These are phyloP conservation scores for Phytophthora megakarya DNA, from an alignment of 352 stramenopile species.

Conservation along the genomic window DNA sequence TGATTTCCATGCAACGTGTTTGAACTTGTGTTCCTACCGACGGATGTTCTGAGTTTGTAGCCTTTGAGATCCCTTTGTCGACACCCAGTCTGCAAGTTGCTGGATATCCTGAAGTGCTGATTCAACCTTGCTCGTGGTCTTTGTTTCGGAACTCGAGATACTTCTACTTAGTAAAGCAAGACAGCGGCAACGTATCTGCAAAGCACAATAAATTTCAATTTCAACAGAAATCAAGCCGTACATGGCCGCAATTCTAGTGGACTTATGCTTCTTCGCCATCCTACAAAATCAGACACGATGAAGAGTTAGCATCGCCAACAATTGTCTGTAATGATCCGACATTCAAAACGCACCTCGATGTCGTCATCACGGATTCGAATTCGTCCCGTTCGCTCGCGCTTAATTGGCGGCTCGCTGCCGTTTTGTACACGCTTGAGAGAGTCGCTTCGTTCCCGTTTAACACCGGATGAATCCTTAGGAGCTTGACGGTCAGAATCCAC, in stretches of 20 bases:
- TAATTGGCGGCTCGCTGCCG: conserved; percentile 30
- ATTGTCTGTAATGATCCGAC: no score
- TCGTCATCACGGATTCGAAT: conserved; percentile 33
- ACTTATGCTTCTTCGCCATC: conserved; percentile 33
- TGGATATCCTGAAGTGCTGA: background rate
- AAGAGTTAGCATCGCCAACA: no score
- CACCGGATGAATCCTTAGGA: conserved; percentile 9
- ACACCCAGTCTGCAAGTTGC: background rate
- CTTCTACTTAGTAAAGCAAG: no score
- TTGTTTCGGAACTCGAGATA: background rate
- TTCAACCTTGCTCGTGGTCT: background rate
- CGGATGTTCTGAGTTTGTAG: conserved; percentile 5
- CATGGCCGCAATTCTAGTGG: background rate
- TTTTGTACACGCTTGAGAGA: conserved; percentile 37
- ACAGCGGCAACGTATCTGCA: no score
- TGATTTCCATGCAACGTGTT: conserved; percentile 8
- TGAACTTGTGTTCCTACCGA: conserved; percentile 14
- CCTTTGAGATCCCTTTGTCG: conserved; percentile 1
- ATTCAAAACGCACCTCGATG: conserved; percentile 29
- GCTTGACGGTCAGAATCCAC: conserved; percentile 6
- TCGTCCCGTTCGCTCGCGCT: conserved; percentile 38
- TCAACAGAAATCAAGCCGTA: conserved; percentile 4
- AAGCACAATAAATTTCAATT: background rate
- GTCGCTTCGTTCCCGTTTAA: conserved; percentile 45
- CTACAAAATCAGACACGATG: conserved; percentile 3